A percentile compares a stretch with the other conserved stretches of the same genome.
Evolutionary conservation across 1,139 yeast species (phyloP).

Genomic region (Pichia sp.): DNA sequence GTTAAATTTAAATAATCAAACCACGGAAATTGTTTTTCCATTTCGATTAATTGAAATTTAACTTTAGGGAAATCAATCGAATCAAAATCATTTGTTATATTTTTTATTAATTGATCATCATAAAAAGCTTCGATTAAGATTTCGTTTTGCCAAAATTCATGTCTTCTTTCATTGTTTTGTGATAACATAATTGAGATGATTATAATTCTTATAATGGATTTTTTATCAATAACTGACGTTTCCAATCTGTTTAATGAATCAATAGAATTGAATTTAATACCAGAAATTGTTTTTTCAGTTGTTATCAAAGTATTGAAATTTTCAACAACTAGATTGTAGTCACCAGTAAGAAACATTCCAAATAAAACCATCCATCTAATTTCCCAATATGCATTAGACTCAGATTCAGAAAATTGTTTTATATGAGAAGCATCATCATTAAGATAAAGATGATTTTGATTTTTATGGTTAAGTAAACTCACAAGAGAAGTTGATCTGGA

Average conservation of each 20-base stretch:
- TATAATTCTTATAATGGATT: conserved; percentile 3
- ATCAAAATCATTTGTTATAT: background rate
- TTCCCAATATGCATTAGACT: conserved; percentile 12
- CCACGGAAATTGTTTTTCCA: conserved; percentile 4
- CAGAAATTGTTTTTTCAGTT: background rate
- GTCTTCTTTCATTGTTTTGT: background rate
- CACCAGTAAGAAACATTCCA: conserved; percentile 12
- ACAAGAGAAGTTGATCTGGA: background rate
- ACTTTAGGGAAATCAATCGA: background rate
- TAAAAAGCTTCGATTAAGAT: conserved; percentile 3
- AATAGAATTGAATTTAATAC: conserved; percentile 1
- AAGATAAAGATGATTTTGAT: background rate
- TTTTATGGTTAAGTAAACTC: background rate
- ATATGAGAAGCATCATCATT: background rate
- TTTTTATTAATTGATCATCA: background rate
- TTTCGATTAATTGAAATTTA: background rate
- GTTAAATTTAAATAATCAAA: background rate
- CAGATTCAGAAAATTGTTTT: conserved; percentile 4
- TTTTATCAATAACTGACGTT: conserved; percentile 3
- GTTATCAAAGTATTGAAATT: background rate
- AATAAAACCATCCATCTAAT: conserved; percentile 10
- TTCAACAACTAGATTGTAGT: conserved; percentile 7
- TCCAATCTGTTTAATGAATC: background rate
- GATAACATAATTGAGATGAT: background rate
- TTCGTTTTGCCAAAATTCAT: background rate